These are phyloP conservation scores for Diaporthe batatas DNA, from an alignment of 2,329 filamentous ascomycete species.

Conservation along the genomic window DNA sequence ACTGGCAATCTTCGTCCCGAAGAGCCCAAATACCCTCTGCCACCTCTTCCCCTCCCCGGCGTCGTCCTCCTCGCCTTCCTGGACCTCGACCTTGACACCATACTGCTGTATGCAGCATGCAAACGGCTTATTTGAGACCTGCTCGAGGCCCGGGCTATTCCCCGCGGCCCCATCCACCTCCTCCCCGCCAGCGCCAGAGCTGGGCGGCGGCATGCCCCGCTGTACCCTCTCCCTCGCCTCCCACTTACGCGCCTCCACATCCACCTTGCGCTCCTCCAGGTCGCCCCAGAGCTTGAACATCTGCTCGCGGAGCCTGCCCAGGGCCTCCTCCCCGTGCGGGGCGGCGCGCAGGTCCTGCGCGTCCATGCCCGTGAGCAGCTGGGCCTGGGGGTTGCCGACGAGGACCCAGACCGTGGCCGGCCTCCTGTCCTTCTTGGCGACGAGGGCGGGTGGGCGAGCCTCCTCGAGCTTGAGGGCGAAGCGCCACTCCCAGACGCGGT, in stretches of 20 bases:
- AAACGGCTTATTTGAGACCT: slow-evolving; percentile 71
- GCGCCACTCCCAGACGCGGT: slow-evolving; percentile 80
- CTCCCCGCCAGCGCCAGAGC: slow-evolving; percentile 48
- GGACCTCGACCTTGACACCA: slow-evolving; percentile 64
- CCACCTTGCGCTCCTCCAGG: slow-evolving; percentile 76
- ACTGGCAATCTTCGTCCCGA: slow-evolving; percentile 70
- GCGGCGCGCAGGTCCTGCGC: slow-evolving; percentile 71
- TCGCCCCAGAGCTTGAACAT: slow-evolving; percentile 89
- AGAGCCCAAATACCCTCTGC: slow-evolving; percentile 74
- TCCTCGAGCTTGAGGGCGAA: slow-evolving; percentile 87
- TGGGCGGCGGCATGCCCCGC: slow-evolving; percentile 51
- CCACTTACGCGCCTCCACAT: slow-evolving; percentile 48
- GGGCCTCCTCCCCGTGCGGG: slow-evolving; percentile 47
- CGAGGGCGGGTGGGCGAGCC: slow-evolving; percentile 52
- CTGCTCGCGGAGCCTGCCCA: slow-evolving; percentile 73
- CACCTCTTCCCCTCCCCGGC: slow-evolving; percentile 64
- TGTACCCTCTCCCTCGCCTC: slow-evolving; percentile 16
- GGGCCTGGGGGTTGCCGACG: slow-evolving; percentile 70
- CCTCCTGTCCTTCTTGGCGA: slow-evolving; percentile 46
- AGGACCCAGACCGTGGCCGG: slow-evolving; percentile 73
- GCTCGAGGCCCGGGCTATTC: slow-evolving; percentile 34
- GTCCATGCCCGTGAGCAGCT: slow-evolving; percentile 63
- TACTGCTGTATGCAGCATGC: slow-evolving; percentile 80
- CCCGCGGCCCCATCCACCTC: slow-evolving; percentile 39
- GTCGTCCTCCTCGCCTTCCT: slow-evolving; percentile 58